These are phyloP conservation scores for Suillus alpinus DNA, from an alignment of 768 basidiomycete genomes.

Conservation along the genomic window DNA sequence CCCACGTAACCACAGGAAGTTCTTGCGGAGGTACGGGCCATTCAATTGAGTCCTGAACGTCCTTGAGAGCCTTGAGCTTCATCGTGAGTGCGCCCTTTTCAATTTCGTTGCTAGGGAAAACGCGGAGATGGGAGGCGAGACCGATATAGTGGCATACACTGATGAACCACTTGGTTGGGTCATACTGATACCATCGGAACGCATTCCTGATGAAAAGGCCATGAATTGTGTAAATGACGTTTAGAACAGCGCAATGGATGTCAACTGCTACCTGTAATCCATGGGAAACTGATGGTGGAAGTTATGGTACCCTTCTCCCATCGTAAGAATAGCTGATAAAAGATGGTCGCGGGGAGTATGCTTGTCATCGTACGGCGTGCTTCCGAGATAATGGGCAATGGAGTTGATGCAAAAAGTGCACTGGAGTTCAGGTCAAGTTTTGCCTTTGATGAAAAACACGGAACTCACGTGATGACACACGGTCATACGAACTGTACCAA, in stretches of 20 bases:
- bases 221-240: slow-evolving; percentile 8
- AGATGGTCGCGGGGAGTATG: slow-evolving; percentile 77
- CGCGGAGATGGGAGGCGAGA: slow-evolving; percentile 74
- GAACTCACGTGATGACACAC: slow-evolving; percentile 77
- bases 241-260: not conserved
- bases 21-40: slow-evolving; percentile 61
- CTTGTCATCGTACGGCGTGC: slow-evolving; percentile 78
- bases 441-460: slow-evolving; percentile 1
- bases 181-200: slow-evolving; percentile 68
- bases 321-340: slow-evolving; percentile 77
- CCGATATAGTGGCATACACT: slow-evolving; percentile 56
- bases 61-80: slow-evolving; percentile 73
- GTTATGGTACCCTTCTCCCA: slow-evolving; percentile 67
- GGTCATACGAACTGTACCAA: slow-evolving; percentile 66
- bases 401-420: slow-evolving; percentile 91
- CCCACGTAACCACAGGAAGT: slow-evolving; percentile 80
- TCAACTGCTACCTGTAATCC: slow-evolving; percentile 41
- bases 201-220: slow-evolving; percentile 51
- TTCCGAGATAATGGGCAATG: slow-evolving; percentile 81
- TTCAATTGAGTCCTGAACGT: slow-evolving; percentile 54
- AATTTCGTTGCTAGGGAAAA: slow-evolving; percentile 89
- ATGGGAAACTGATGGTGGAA: slow-evolving; percentile 91
- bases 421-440: slow-evolving; percentile 32
- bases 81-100: slow-evolving; percentile 79
- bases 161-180: slow-evolving; percentile 83